phyloP scores from a whole-genome alignment of 192 early-diverging fungal species.

The Powellomyces hirtus region DNA sequence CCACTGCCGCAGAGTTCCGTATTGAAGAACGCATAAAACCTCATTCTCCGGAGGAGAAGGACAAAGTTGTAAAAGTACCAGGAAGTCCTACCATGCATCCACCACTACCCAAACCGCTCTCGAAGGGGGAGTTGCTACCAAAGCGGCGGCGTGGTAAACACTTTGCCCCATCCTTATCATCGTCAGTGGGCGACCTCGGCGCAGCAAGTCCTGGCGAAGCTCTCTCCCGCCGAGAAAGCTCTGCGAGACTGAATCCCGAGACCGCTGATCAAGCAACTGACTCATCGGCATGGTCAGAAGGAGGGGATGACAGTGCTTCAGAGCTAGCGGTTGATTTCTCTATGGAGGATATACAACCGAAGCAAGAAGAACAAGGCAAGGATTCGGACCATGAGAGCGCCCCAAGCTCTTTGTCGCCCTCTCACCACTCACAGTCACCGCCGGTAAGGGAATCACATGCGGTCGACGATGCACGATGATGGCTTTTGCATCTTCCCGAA shows the following conservation, averaged over 20 bases:
- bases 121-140: neutral
- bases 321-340: neutral
- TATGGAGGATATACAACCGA: no score
- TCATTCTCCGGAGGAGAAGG: neutral
- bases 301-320: neutral
- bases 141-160: neutral
- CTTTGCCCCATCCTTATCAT: neutral
- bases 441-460: no score
- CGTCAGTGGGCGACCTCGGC: neutral
- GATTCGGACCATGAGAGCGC: no score
- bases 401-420: no score
- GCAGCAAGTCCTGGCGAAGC: neutral
- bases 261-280: neutral
- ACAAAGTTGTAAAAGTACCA: neutral
- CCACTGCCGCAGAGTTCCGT: neutral
- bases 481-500: no score
- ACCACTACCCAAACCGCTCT: neutral
- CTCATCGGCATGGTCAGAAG: neutral
- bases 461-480: no score
- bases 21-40: neutral
- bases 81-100: neutral
- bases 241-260: neutral
- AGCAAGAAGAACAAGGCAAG: no score
- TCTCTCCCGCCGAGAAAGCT: neutral
- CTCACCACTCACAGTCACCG: no score